These are phyloP conservation scores for Eurotiales sp. DNA, from an alignment of 2,329 filamentous ascomycete genomes.

Conservation along the genomic window DNA sequence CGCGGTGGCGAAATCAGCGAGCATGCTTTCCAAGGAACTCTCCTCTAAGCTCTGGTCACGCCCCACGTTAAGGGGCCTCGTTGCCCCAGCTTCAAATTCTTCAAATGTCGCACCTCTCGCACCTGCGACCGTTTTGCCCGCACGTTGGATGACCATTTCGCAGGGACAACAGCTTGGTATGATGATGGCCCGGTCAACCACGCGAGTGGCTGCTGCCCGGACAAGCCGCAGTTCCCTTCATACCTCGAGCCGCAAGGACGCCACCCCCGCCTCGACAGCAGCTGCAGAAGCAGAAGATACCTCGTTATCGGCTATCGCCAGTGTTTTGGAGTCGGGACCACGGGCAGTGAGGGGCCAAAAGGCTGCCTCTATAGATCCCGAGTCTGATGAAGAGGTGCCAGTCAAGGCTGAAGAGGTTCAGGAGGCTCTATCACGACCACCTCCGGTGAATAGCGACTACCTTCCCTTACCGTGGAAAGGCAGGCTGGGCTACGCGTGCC, in stretches of 20 bases:
- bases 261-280: not conserved
- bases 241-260: conserved; percentile 4
- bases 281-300: conserved; percentile 17
- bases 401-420: conserved; percentile 56
- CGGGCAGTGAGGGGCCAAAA: conserved; percentile 14
- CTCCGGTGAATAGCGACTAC: conserved; percentile 76
- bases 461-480: conserved; percentile 89
- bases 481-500: conserved; percentile 81
- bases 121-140: not conserved
- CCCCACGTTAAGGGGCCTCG: conserved; percentile 1
- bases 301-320: conserved; percentile 25
- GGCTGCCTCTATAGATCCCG: conserved; percentile 44
- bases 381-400: conserved; percentile 51
- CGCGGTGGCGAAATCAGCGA: conserved; percentile 12
- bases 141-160: not conserved
- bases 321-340: conserved; percentile 24
- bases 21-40: conserved; percentile 8
- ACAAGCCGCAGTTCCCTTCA: conserved; percentile 13
- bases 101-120: not conserved
- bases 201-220: conserved; percentile 8
- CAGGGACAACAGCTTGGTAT: not conserved
- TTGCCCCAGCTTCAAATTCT: conserved; percentile 9
- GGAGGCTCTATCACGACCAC: conserved; percentile 59
- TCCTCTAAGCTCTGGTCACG: not conserved
- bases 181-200: conserved; percentile 11